Conservation (phyloP, 176 grass and related monocot species). For the Echinochloa phyllopogon region DNA sequence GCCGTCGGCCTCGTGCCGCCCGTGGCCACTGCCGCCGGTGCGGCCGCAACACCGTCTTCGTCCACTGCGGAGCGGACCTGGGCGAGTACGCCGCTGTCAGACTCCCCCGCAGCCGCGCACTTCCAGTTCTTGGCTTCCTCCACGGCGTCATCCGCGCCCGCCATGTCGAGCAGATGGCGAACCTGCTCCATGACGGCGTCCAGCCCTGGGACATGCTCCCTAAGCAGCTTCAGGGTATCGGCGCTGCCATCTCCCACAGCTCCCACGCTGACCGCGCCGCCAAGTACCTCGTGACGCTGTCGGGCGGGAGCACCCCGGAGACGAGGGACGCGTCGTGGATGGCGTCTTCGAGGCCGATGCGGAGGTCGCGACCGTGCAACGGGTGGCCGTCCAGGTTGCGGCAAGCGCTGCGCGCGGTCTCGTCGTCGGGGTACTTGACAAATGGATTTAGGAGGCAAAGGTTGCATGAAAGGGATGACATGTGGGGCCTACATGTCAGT, state of each 20-base stretch:
- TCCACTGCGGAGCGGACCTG: no score
- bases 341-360: conserved; percentile 38
- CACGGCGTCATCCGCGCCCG: neutral
- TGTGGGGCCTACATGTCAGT: no score
- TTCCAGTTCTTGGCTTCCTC: conserved; percentile 25
- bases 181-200: conserved; percentile 31
- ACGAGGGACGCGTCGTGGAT: conserved; percentile 36
- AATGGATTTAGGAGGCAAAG: neutral
- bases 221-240: neutral
- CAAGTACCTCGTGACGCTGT: conserved; percentile 21
- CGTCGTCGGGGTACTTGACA: conserved; percentile 41
- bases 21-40: no score
- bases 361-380: no score
- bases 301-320: neutral
- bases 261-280: conserved; percentile 2
- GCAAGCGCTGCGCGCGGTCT: conserved; percentile 39
- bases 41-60: no score
- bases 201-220: conserved; percentile 3
- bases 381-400: conserved; percentile 38
- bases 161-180: conserved; percentile 38
- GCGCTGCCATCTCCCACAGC: conserved; percentile 13
- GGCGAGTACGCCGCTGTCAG: neutral
- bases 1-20: no score
- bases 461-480: no score
- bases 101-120: neutral